A percentile compares a stretch with the other conserved stretches of the same genome.
Conservation (phyloP, 192 early-diverging fungal species). For the Geosiphon pyriformis region DNA sequence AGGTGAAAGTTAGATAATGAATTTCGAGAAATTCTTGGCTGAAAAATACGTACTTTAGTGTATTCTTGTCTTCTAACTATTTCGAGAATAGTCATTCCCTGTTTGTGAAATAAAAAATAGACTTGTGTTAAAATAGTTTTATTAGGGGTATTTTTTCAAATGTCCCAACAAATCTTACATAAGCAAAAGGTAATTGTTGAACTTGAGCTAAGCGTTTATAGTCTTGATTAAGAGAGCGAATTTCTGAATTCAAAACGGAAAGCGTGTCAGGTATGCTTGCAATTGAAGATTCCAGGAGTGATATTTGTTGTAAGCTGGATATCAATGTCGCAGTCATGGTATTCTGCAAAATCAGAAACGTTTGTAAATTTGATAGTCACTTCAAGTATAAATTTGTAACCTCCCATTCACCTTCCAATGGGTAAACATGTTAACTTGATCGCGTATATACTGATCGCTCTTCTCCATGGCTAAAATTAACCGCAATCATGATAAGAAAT, state of each 20-base stretch:
- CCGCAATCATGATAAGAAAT: neutral
- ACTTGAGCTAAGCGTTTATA: conserved; percentile 36
- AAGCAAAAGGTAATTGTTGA: conserved; percentile 42
- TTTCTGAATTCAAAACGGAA: conserved; percentile 26
- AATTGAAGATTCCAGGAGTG: conserved; percentile 36
- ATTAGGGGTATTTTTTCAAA: neutral
- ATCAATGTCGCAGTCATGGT: conserved; percentile 32
- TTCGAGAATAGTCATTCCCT: conserved; percentile 42
- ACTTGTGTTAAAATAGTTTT: neutral
- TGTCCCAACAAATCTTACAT: conserved; percentile 30
- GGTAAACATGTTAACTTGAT: conserved; percentile 6
- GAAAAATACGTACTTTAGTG: conserved; percentile 29
- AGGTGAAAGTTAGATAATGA: neutral
- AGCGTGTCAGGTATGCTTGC: conserved; percentile 37
- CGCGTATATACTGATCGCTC: conserved; percentile 13
- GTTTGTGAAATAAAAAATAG: conserved; percentile 7
- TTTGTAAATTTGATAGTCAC: too few relatives aligned
- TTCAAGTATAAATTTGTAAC: too few relatives aligned
- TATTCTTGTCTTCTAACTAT: conserved; percentile 51
- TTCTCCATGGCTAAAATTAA: conserved; percentile 9
- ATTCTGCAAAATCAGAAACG: conserved; percentile 13
- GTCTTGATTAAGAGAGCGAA: conserved; percentile 29
- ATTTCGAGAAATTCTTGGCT: neutral
- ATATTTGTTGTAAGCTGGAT: conserved; percentile 36
- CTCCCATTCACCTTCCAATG: conserved; percentile 9